phyloP scores from a whole-genome alignment of 257 asterid genomes.

The Solanum rostratum region DNA sequence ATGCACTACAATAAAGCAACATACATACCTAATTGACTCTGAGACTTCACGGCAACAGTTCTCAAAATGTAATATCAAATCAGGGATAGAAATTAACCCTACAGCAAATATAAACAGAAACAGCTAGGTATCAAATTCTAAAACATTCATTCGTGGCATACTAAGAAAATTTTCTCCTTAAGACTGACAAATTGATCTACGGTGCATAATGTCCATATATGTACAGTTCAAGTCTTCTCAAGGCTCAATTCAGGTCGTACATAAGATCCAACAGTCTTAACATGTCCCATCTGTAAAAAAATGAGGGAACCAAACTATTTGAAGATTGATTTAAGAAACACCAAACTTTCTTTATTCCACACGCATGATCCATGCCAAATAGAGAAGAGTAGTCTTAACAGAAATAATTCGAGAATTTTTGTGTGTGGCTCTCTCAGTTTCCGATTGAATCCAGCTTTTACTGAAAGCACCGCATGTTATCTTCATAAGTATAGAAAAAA shows the following conservation, averaged over 20 bases:
- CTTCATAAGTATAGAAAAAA: not conserved
- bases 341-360: not conserved
- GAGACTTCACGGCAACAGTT: constrained; percentile 81
- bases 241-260: not conserved
- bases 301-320: not conserved
- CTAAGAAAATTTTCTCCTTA: not conserved
- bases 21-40: constrained; percentile 66
- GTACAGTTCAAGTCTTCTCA: not conserved
- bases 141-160: not conserved
- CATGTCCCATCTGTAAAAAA: not conserved
- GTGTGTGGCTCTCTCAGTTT: not conserved
- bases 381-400: not conserved
- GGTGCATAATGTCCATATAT: not conserved
- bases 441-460: not conserved
- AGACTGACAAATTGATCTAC: not conserved
- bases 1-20: not conserved
- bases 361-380: not conserved
- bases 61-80: constrained; percentile 77
- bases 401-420: not conserved
- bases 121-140: not conserved
- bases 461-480: not conserved
- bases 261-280: not conserved
- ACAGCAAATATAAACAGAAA: constrained; percentile 22
- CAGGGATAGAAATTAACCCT: constrained; percentile 86
- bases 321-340: not conserved